Evolutionary conservation across 2,329 filamentous ascomycete genomes (phyloP).

Genomic region (Phoma sp.): DNA sequence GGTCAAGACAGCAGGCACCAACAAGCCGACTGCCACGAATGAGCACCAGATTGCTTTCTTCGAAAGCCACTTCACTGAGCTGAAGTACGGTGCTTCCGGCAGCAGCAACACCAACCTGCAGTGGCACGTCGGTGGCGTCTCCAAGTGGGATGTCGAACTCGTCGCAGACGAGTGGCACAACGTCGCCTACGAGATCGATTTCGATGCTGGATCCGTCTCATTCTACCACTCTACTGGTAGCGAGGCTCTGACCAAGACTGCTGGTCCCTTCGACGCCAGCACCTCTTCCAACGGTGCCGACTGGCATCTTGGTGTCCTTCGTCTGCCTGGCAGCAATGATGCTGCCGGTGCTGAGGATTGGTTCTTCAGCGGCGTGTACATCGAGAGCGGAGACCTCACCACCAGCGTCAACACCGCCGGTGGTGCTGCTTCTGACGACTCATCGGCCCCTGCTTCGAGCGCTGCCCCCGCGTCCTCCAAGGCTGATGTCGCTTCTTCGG

Average conservation of each 20-base stretch:
- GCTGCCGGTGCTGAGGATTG: conserved; percentile 66
- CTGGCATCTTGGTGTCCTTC: conserved; percentile 74
- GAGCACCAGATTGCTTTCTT: conserved; percentile 72
- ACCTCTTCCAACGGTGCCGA: conserved; percentile 72
- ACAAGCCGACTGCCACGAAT: conserved; percentile 65
- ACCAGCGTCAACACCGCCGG: conserved; percentile 34
- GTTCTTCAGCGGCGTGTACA: conserved; percentile 75
- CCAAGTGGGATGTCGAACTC: conserved; percentile 68
- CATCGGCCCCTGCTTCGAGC: conserved; percentile 16
- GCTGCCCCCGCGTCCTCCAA: conserved; percentile 16
- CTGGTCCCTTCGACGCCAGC: conserved; percentile 65
- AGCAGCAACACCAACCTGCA: conserved; percentile 62
- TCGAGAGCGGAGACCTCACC: conserved; percentile 63
- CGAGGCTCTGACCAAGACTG: conserved; percentile 63
- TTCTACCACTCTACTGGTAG: conserved; percentile 74
- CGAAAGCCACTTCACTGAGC: conserved; percentile 76
- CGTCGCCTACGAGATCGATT: conserved; percentile 76
- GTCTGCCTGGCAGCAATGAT: conserved; percentile 65
- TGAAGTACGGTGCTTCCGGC: conserved; percentile 66
- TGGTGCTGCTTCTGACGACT: conserved; percentile 13
- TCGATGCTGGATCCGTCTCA: conserved; percentile 65
- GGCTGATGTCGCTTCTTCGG: conserved; percentile 12
- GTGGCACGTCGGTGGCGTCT: conserved; percentile 67
- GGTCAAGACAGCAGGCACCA: conserved; percentile 64
- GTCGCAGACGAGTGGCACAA: conserved; percentile 74